A percentile compares a stretch with the other conserved stretches of the same genome.
Evolutionary conservation across 768 basidiomycete species (phyloP).

Genomic region (Pholiota molesta): DNA sequence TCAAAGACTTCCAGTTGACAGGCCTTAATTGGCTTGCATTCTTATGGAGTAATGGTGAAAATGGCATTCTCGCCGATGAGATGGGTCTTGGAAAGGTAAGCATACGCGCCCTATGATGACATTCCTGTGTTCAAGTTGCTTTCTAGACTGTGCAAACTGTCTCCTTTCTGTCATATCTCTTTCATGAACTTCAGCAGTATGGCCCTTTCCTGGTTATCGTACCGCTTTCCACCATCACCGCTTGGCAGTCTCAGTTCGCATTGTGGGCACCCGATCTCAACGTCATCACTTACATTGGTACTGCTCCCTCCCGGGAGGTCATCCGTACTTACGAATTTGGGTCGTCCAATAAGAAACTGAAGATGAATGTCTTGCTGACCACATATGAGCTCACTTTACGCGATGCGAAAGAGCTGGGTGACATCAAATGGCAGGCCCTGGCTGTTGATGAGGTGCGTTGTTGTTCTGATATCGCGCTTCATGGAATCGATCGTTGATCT

Average conservation of each 20-base stretch:
- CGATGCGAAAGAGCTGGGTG: conserved; percentile 84
- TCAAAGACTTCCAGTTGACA: conserved; percentile 98
- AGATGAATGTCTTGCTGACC: conserved; percentile 96
- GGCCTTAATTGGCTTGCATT: conserved; percentile 99
- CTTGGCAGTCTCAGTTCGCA: conserved; percentile 95
- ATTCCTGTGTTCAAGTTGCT: conserved; percentile 16
- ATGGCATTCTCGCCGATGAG: conserved; percentile 97
- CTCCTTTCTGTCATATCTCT: conserved; percentile 91
- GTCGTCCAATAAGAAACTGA: conserved; percentile 81
- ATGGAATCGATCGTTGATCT: conserved; percentile 18
- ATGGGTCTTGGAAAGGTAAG: conserved; percentile 97
- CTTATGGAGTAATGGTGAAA: conserved; percentile 92
- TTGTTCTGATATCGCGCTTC: not conserved
- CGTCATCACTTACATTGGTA: conserved; percentile 96
- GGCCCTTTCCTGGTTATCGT: conserved; percentile 98
- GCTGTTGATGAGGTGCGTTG: conserved; percentile 89
- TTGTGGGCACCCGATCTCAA: conserved; percentile 97
- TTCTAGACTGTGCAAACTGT: conserved; percentile 93
- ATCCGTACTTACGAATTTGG: conserved; percentile 95
- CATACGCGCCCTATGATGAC: conserved; percentile 6
- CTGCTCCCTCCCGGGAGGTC: conserved; percentile 82
- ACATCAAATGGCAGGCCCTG: conserved; percentile 97
- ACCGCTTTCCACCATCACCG: conserved; percentile 95
- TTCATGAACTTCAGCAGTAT: conserved; percentile 89
- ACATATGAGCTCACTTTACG: conserved; percentile 96